phyloP scores from a whole-genome alignment of 1,284 basidiomycete species.

The Caloboletus inedulis region DNA sequence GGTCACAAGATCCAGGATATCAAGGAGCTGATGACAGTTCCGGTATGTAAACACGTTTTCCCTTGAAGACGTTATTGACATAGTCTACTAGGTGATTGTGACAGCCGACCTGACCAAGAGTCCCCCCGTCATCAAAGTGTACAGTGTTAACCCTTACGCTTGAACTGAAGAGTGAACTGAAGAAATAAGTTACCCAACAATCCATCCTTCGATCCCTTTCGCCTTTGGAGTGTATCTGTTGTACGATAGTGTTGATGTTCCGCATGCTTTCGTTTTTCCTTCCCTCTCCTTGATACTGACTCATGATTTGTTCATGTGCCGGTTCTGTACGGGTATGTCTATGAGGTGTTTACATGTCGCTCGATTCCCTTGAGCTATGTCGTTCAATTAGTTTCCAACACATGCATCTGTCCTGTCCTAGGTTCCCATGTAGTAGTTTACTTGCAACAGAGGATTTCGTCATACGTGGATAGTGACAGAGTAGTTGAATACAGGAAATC shows the following conservation, averaged over 20 bases:
- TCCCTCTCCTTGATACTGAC: slow-evolving; percentile 31
- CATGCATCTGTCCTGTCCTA: slow-evolving; percentile 20
- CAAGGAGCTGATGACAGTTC: slow-evolving; percentile 84
- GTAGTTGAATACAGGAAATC: neutral
- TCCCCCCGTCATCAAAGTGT: slow-evolving; percentile 91
- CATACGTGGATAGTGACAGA: neutral
- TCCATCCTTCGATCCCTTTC: slow-evolving; percentile 1
- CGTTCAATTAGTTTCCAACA: slow-evolving; percentile 14
- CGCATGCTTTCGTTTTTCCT: slow-evolving; percentile 33
- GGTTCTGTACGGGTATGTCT: slow-evolving; percentile 34
- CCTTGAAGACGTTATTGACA: slow-evolving; percentile 6
- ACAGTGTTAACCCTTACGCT: slow-evolving; percentile 86
- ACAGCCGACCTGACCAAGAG: slow-evolving; percentile 92
- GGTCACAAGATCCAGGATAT: slow-evolving; percentile 94
- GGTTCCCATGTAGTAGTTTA: slow-evolving; percentile 27
- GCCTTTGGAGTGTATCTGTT: slow-evolving; percentile 16
- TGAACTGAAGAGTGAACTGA: slow-evolving; percentile 36
- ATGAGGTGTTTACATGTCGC: slow-evolving; percentile 27
- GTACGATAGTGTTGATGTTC: slow-evolving; percentile 31
- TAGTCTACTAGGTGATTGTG: slow-evolving; percentile 70
- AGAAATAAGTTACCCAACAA: slow-evolving; percentile 32
- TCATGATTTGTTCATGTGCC: slow-evolving; percentile 31
- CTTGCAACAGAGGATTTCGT: slow-evolving; percentile 17
- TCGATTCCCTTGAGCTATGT: slow-evolving; percentile 19
- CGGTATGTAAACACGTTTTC: slow-evolving; percentile 51